Percentiles rank a stretch among this genome's conserved stretches.
Evolutionary conservation across 139 green algal genomes (phyloP).

Genomic region (Pseudopediastrum boryanum): DNA sequence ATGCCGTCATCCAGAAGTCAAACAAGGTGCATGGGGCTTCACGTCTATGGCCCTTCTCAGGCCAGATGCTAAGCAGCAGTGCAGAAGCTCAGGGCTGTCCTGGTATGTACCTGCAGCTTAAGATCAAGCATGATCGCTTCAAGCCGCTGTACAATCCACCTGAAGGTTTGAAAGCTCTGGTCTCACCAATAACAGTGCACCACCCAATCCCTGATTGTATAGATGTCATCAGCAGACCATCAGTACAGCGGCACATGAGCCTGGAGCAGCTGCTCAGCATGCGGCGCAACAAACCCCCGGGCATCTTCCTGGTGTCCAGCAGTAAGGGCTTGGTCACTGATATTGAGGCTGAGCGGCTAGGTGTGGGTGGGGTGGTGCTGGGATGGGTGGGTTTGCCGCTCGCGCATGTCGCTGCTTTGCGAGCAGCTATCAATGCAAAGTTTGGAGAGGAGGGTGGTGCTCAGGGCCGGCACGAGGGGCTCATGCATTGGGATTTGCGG

Average conservation of each 20-base stretch:
- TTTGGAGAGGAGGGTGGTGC: conserved; percentile 1
- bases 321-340: conserved; percentile 31
- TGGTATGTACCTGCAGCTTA: conserved; percentile 33
- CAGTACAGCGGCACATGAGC: neutral
- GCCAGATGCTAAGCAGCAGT: neutral
- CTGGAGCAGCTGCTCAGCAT: conserved; percentile 14
- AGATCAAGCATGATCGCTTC: conserved; percentile 23
- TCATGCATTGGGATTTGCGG: conserved; percentile 17
- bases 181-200: conserved; percentile 17
- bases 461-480: conserved; percentile 2
- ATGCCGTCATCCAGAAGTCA: conserved; percentile 9
- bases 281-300: neutral
- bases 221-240: conserved; percentile 26
- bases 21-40: neutral
- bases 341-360: conserved; percentile 30
- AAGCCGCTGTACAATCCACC: conserved; percentile 12
- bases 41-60: neutral
- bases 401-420: conserved; percentile 25
- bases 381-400: conserved; percentile 24
- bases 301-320: conserved; percentile 37
- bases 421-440: conserved; percentile 20
- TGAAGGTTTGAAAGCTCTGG: neutral
- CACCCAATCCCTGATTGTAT: conserved; percentile 14
- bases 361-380: conserved; percentile 29
- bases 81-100: conserved; percentile 14